phyloP scores from a whole-genome alignment of 1,284 basidiomycete species.

The Cerrena zonata region DNA sequence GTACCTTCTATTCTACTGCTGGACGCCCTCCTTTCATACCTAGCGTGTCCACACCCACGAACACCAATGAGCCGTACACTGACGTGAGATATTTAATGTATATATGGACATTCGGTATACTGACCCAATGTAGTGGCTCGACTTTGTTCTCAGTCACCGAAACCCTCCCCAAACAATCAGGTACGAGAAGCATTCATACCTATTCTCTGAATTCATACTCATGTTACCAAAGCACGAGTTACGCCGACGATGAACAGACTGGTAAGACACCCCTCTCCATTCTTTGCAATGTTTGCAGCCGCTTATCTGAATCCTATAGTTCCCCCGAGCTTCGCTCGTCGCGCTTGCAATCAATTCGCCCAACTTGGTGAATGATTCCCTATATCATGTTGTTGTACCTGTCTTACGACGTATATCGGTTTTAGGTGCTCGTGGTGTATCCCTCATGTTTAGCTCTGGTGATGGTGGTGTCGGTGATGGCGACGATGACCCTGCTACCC shows the following conservation, averaged over 20 bases:
- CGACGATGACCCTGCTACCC: constrained; percentile 40
- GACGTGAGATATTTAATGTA: constrained; percentile 28
- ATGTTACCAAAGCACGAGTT: constrained; percentile 36
- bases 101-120: background rate
- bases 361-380: constrained; percentile 36
- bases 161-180: constrained; percentile 52
- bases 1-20: constrained; percentile 55
- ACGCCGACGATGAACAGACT: constrained; percentile 67
- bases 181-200: background rate
- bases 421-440: constrained; percentile 57
- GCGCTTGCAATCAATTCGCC: constrained; percentile 61
- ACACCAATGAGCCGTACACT: constrained; percentile 63
- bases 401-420: constrained; percentile 10
- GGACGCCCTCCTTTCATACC: constrained; percentile 56
- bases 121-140: constrained; percentile 44
- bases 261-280: too few species aligned
- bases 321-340: constrained; percentile 53
- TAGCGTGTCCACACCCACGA: constrained; percentile 31
- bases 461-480: constrained; percentile 69
- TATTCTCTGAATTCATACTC: background rate
- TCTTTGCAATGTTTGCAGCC: too few species aligned
- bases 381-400: background rate
- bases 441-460: constrained; percentile 59
- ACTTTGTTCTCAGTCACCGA: constrained; percentile 35
- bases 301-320: too few species aligned